Base-by-base conservation (phyloP, 2,329 filamentous ascomycete genomes). In the Pseudogymnoascus sp. region DNA sequence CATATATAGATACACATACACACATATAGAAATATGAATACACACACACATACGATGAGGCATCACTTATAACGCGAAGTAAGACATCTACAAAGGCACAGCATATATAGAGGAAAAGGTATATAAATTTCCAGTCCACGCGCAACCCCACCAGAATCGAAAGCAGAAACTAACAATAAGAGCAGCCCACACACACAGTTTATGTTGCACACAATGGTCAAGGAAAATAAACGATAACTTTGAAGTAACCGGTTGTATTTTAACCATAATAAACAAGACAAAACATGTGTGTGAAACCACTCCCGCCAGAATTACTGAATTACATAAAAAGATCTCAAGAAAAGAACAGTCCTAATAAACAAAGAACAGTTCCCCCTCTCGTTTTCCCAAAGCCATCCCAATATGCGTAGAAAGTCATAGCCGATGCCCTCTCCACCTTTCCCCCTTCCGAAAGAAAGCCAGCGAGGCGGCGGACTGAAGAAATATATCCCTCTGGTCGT, bases 401-500 rank as follows among this genome's bases (percentile, higher is more conserved):
- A 54, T 54, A 54, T 54, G 45, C 45, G 45, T 54, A 31, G 23
- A 54, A 54, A 31, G 45, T 54, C 45, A 31, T 54, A 54, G 45
- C 45, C 45, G 45, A 13, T 11, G 45, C 23, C 45, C 45, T 54
- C 23, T 31, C 23, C 14, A 2, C 7, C 13, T 7, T 16, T 31
- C 19, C 6, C 39, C 45, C 23, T 31, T 23, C 23, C 3, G 45
- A 31, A 54, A 7, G 1, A 10, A 3, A 5, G 7, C 45, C 14
- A 13, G 45, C 45, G 45, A 54, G 45, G 45, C 45, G 45, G 45
- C 45, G 45, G 45, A 54, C 45, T 54, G 45, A 54, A 43, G 39
- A 43, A 43, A 43, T 21, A 43, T 14, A 43, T 43, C 39, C 39
- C 39, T 43, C 39, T 16, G 6, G n/a, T 37, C 37, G n/a, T 37